A percentile compares a stretch with the other conserved stretches of the same genome.
Conservation (phyloP, 139 green algal species). For the Edaphochlamys debaryana region DNA sequence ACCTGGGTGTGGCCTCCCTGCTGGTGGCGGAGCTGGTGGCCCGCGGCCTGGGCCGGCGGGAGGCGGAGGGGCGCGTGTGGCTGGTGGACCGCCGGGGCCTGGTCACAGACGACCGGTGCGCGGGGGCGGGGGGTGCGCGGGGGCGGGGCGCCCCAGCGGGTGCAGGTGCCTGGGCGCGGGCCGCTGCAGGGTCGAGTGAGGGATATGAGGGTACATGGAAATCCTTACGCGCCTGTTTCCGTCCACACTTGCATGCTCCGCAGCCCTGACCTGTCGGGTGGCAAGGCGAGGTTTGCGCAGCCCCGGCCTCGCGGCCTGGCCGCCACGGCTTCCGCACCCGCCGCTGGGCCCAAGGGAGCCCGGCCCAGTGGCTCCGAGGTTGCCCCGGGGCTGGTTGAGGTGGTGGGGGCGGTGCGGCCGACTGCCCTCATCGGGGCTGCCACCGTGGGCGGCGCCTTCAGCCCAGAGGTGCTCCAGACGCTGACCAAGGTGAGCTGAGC, state of each 20-base stretch:
- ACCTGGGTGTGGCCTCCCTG: slow-evolving; percentile 61
- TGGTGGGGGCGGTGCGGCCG: slow-evolving; percentile 59
- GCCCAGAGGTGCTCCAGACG: slow-evolving; percentile 57
- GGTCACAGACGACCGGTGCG: slow-evolving; percentile 38
- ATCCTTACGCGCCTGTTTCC: too few species aligned
- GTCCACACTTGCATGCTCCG: too few species aligned
- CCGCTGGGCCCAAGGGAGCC: too few species aligned
- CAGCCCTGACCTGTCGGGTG: background rate
- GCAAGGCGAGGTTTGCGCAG: slow-evolving; percentile 1
- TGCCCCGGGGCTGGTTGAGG: slow-evolving; percentile 37
- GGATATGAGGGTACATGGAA: too few species aligned
- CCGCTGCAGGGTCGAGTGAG: too few species aligned
- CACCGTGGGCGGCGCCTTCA: slow-evolving; percentile 69
- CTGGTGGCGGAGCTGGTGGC: slow-evolving; percentile 51
- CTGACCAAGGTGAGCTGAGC: slow-evolving; percentile 45
- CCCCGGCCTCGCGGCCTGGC: background rate
- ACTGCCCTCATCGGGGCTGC: slow-evolving; percentile 73
- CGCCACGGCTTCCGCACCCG: background rate
- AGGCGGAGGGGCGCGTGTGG: slow-evolving; percentile 15
- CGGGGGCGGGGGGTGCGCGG: background rate
- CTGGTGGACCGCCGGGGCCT: slow-evolving; percentile 46
- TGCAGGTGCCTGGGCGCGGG: too few species aligned
- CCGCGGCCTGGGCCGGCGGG: slow-evolving; percentile 23
- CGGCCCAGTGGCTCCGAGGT: background rate
- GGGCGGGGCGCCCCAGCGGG: too few species aligned